Evolutionary conservation across 1,284 basidiomycete species (phyloP).

Genomic region (Cystobasidium pallidum): DNA sequence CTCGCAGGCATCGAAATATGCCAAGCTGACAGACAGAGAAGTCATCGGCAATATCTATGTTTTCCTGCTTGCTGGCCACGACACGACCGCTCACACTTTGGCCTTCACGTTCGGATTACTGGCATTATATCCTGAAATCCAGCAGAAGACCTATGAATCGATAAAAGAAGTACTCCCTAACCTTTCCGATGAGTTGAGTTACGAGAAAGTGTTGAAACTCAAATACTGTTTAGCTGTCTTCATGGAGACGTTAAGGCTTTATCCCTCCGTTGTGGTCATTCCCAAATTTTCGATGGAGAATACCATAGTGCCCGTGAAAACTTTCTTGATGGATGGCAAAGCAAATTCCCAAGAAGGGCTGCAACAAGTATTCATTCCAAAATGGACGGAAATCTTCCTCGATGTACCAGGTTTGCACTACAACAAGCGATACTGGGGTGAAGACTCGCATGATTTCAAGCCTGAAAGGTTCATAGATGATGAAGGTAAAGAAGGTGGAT

Average conservation of each 20-base stretch:
- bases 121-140: conserved; percentile 65
- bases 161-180: conserved; percentile 56
- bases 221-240: conserved; percentile 60
- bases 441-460: conserved; percentile 39
- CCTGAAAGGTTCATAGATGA: conserved; percentile 47
- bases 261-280: conserved; percentile 63
- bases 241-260: conserved; percentile 67
- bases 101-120: conserved; percentile 65
- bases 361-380: conserved; percentile 37
- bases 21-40: conserved; percentile 42
- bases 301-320: conserved; percentile 24
- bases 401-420: conserved; percentile 45
- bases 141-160: conserved; percentile 65
- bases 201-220: conserved; percentile 14
- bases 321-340: conserved; percentile 10
- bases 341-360: neutral
- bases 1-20: conserved; percentile 1
- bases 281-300: conserved; percentile 57
- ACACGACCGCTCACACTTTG: conserved; percentile 65
- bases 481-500: conserved; percentile 32
- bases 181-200: conserved; percentile 16
- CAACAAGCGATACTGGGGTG: conserved; percentile 46
- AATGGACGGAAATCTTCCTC: conserved; percentile 41
- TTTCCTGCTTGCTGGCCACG: conserved; percentile 54
- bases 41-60: conserved; percentile 48